Evolutionary conservation across 1,139 yeast genomes (phyloP).

Genomic region (Suhomyces terraborum): DNA sequence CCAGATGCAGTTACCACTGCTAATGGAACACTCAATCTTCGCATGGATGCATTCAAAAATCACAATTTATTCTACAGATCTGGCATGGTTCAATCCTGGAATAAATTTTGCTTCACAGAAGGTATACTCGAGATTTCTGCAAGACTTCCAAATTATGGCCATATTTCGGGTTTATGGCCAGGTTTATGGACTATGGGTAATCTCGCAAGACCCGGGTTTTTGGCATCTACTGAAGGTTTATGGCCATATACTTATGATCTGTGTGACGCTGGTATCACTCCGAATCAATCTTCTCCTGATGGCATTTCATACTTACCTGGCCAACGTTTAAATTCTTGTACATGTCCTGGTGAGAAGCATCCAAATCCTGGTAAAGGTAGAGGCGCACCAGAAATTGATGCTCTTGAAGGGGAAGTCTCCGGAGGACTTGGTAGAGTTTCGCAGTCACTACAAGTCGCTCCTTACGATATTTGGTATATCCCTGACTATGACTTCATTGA

Average conservation of each 20-base stretch:
- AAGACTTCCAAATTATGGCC: slow-evolving; percentile 30
- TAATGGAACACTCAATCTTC: slow-evolving; percentile 28
- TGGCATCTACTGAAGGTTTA: slow-evolving; percentile 32
- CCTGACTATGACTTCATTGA: slow-evolving; percentile 31
- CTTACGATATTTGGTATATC: slow-evolving; percentile 34
- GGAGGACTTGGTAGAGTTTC: slow-evolving; percentile 28
- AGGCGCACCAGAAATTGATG: slow-evolving; percentile 36
- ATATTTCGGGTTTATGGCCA: slow-evolving; percentile 34
- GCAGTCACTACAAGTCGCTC: slow-evolving; percentile 34
- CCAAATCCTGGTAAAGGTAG: slow-evolving; percentile 32
- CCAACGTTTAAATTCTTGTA: slow-evolving; percentile 28
- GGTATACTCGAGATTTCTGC: slow-evolving; percentile 30
- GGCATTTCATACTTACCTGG: slow-evolving; percentile 36
- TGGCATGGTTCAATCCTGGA: slow-evolving; percentile 37
- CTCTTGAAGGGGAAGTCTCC: slow-evolving; percentile 28
- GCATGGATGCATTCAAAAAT: slow-evolving; percentile 33
- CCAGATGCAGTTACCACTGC: slow-evolving; percentile 35
- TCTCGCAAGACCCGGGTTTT: slow-evolving; percentile 32
- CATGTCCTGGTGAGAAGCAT: slow-evolving; percentile 30
- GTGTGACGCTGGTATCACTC: slow-evolving; percentile 37
- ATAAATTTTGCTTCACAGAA: slow-evolving; percentile 31
- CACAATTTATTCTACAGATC: slow-evolving; percentile 32
- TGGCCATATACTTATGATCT: slow-evolving; percentile 35
- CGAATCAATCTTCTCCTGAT: slow-evolving; percentile 35
- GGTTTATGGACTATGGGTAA: slow-evolving; percentile 38